These are phyloP conservation scores for Takashimella koratensis DNA, from an alignment of 1,284 basidiomycete species.

Conservation along the genomic window DNA sequence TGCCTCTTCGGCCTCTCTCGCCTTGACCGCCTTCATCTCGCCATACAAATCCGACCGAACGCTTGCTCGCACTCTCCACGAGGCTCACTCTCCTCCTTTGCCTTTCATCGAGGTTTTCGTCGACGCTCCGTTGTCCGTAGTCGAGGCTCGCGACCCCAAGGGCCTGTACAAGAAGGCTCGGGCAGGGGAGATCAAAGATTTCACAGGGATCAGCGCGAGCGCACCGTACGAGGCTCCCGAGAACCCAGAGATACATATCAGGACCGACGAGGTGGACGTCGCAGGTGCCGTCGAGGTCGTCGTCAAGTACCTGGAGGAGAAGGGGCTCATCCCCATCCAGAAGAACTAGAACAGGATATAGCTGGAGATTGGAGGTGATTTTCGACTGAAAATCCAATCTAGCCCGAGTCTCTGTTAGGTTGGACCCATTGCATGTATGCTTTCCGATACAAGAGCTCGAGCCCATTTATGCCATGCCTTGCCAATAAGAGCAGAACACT, in stretches of 20 bases:
- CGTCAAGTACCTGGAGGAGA: conserved; percentile 70
- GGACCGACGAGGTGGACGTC: conserved; percentile 76
- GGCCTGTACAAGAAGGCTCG: conserved; percentile 97
- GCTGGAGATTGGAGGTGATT: too few species aligned
- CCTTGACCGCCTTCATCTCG: conserved; percentile 96
- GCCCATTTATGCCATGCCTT: too few species aligned
- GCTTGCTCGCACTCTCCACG: conserved; percentile 79
- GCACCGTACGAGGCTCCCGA: conserved; percentile 93
- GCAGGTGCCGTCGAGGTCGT: conserved; percentile 76
- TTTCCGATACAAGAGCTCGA: too few species aligned
- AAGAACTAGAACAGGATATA: conserved; percentile 1
- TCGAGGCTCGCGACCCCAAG: conserved; percentile 93
- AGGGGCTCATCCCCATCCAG: conserved; percentile 46
- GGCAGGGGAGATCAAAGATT: conserved; percentile 84
- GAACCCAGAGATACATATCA: conserved; percentile 86
- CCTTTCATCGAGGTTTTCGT: conserved; percentile 93
- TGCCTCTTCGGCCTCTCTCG: conserved; percentile 77
- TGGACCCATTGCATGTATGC: too few species aligned
- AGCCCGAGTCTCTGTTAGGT: too few species aligned
- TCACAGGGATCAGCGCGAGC: conserved; percentile 90
- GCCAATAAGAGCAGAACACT: too few species aligned
- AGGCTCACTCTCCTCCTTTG: conserved; percentile 55
- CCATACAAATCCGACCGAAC: conserved; percentile 89
- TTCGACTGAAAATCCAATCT: too few species aligned
- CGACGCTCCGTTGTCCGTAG: conserved; percentile 84